Evolutionary conservation across 805 yeast genomes (phyloP).

Genomic region (Candida patagonica): DNA sequence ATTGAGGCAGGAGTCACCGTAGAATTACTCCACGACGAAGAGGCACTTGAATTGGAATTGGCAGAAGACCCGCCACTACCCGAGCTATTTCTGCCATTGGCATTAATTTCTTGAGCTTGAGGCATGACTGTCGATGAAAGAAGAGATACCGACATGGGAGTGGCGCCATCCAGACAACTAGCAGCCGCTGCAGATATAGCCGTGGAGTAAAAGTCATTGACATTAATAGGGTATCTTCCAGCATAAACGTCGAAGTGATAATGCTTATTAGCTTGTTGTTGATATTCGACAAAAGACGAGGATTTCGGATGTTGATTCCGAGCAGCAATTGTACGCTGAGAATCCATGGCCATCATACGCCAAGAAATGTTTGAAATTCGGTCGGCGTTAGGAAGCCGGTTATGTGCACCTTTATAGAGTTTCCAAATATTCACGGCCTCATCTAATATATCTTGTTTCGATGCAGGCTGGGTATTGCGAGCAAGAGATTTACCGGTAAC

Average conservation of each 20-base stretch:
- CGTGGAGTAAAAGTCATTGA: conserved; percentile 2
- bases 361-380: conserved; percentile 82
- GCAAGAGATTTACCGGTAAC: no score
- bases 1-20: not conserved
- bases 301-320: not conserved
- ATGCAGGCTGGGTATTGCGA: not conserved
- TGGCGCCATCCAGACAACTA: not conserved
- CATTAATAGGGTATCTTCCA: not conserved
- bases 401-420: conserved; percentile 69
- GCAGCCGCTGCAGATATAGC: not conserved
- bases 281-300: not conserved
- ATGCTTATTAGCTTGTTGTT: conserved; percentile 3
- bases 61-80: not conserved
- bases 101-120: not conserved
- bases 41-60: conserved; percentile 1
- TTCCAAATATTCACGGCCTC: conserved; percentile 49
- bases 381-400: conserved; percentile 61
- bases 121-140: conserved; percentile 1
- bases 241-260: conserved; percentile 1
- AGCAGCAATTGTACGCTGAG: not conserved
- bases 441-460: not conserved
- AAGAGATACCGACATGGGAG: conserved; percentile 1
- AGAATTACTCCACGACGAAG: conserved; percentile 1
- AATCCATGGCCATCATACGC: conserved; percentile 54
- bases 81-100: not conserved